Conservation (phyloP, 1,139 yeast genomes). For the Geotrichum citri-aurantii region DNA sequence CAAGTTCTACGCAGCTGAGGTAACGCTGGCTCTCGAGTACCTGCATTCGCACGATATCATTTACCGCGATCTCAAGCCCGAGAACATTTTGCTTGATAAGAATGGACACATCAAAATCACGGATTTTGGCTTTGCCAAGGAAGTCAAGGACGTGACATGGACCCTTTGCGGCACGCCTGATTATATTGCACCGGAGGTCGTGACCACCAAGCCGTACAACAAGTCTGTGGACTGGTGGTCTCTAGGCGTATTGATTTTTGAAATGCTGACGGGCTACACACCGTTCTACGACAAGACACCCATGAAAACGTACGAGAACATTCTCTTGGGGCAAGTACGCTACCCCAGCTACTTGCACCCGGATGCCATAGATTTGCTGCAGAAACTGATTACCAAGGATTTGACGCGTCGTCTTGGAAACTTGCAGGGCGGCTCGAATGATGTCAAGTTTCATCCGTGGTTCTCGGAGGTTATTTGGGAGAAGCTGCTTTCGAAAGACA, state of each 20-base stretch:
- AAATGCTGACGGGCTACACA: slow-evolving; percentile 94
- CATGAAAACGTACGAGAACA: slow-evolving; percentile 94
- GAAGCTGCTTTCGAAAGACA: slow-evolving; percentile 73
- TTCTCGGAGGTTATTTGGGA: slow-evolving; percentile 96
- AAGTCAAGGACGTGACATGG: slow-evolving; percentile 88
- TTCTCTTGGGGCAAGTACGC: slow-evolving; percentile 74
- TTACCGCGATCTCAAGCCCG: slow-evolving; percentile 93
- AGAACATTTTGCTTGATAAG: slow-evolving; percentile 82
- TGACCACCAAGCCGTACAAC: slow-evolving; percentile 92
- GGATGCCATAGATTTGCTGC: slow-evolving; percentile 75
- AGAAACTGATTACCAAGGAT: slow-evolving; percentile 78
- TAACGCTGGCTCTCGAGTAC: slow-evolving; percentile 84
- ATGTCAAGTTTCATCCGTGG: slow-evolving; percentile 89
- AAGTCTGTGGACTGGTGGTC: slow-evolving; percentile 99
- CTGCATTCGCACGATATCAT: slow-evolving; percentile 85
- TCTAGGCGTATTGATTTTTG: slow-evolving; percentile 84
- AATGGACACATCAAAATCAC: slow-evolving; percentile 92
- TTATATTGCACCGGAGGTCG: slow-evolving; percentile 92
- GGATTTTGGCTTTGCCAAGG: slow-evolving; percentile 95
- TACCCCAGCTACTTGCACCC: slow-evolving; percentile 85
- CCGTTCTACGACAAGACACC: slow-evolving; percentile 96
- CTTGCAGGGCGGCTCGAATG: slow-evolving; percentile 80
- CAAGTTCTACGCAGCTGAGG: slow-evolving; percentile 95
- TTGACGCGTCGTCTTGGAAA: slow-evolving; percentile 86
- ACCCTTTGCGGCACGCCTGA: slow-evolving; percentile 97